A percentile compares a stretch with the other conserved stretches of the same genome.
phyloP scores from a whole-genome alignment of 768 basidiomycete genomes.

The Rhizopogon vinicolor region DNA sequence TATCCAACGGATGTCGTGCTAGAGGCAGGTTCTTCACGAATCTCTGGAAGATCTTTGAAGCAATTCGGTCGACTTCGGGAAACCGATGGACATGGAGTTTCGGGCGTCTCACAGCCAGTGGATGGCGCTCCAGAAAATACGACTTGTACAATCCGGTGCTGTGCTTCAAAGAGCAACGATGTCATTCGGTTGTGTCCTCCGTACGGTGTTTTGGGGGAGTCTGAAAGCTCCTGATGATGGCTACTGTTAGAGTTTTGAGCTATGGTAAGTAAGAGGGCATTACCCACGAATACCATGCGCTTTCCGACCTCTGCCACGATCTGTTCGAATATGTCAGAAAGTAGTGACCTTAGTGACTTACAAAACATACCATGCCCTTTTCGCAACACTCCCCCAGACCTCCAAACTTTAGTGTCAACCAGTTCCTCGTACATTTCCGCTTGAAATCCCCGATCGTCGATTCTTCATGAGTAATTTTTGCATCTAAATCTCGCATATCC shows the following conservation, averaged over 20 bases:
- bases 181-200: not conserved
- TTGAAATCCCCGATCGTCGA: conserved; percentile 81
- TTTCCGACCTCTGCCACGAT: conserved; percentile 49
- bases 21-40: not conserved
- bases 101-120: not conserved
- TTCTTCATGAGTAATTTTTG: conserved; percentile 81
- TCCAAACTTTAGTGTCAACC: conserved; percentile 84
- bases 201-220: not conserved
- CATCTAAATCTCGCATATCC: conserved; percentile 74
- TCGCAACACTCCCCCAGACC: conserved; percentile 81
- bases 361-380: conserved; percentile 54
- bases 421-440: conserved; percentile 58
- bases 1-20: not conserved
- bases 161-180: not conserved
- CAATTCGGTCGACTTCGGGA: not conserved
- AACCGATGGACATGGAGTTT: not conserved
- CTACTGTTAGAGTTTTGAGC: not conserved
- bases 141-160: not conserved
- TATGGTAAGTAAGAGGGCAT: not conserved
- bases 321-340: conserved; percentile 15
- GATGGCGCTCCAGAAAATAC: not conserved
- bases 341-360: not conserved
- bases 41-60: conserved; percentile 1
- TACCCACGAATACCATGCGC: conserved; percentile 35
- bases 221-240: not conserved